Conservation (phyloP, 2,329 filamentous ascomycete genomes). For the Tolypocladium album region DNA sequence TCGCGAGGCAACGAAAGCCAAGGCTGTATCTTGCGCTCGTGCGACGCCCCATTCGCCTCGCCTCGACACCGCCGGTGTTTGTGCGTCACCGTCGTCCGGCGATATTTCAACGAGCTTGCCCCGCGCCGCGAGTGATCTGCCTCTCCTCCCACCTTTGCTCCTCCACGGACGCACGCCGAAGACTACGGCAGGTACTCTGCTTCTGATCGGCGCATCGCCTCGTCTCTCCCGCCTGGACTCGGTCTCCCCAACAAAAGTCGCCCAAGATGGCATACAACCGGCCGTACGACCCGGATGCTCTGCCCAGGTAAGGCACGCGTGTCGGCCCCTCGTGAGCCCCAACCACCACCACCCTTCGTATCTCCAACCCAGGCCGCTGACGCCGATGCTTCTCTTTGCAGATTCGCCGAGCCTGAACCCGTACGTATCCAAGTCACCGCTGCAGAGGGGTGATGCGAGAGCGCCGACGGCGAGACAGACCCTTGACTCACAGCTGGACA, state of each 20-base stretch:
- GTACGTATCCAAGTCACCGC: slow-evolving; percentile 26
- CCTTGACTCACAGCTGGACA: slow-evolving; percentile 8
- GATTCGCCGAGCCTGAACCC: slow-evolving; percentile 66
- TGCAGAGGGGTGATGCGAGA: not conserved
- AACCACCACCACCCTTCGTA: not conserved
- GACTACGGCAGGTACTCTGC: not conserved
- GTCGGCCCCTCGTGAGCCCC: slow-evolving; percentile 5
- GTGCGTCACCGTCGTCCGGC: not conserved
- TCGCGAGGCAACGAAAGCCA: not conserved
- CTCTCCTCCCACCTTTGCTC: not conserved
- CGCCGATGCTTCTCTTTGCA: slow-evolving; percentile 16
- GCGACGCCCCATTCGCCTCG: not conserved
- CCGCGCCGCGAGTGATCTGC: not conserved
- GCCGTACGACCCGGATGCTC: slow-evolving; percentile 85
- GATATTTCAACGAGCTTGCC: not conserved
- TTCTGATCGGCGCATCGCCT: not conserved
- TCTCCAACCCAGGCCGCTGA: slow-evolving; percentile 12
- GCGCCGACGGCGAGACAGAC: not conserved
- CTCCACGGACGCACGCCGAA: not conserved
- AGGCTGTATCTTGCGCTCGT: not conserved
- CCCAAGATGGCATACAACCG: slow-evolving; percentile 82
- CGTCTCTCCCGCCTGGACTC: not conserved
- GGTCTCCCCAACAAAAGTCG: not conserved
- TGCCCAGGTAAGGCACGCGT: slow-evolving; percentile 62
- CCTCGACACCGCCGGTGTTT: not conserved